Conservation (phyloP, 1,139 yeast species). For the Ogataea hybrid region DNA sequence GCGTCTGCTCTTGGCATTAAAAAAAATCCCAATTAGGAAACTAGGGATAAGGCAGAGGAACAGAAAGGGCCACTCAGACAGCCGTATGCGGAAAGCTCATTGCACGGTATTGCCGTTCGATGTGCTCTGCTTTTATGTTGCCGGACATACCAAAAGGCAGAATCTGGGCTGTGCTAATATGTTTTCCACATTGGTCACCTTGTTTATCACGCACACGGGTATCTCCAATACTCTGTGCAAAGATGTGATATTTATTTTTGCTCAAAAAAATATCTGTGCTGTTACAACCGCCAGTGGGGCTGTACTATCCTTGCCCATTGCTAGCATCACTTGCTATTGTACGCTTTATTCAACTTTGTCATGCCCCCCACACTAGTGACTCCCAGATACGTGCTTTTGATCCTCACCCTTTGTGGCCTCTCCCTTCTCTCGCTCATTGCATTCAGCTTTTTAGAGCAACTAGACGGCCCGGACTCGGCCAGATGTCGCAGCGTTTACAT, state of each 20-base stretch:
- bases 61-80: neutral
- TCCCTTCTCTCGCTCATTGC: slow-evolving; percentile 20
- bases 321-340: slow-evolving; percentile 10
- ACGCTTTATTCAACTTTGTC: neutral
- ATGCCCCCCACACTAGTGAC: slow-evolving; percentile 16
- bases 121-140: neutral
- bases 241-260: slow-evolving; percentile 6
- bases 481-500: slow-evolving; percentile 60
- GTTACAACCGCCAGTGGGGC: slow-evolving; percentile 13
- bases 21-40: slow-evolving; percentile 6
- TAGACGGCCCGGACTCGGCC: slow-evolving; percentile 31
- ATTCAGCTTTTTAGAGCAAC: slow-evolving; percentile 24
- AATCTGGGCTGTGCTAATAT: neutral
- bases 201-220: too few relatives aligned
- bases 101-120: neutral
- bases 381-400: slow-evolving; percentile 14
- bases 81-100: neutral
- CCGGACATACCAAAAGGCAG: neutral
- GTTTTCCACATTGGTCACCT: neutral
- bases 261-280: slow-evolving; percentile 9
- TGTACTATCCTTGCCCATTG: slow-evolving; percentile 10
- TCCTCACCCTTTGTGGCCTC: slow-evolving; percentile 21
- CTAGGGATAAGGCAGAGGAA: slow-evolving; percentile 1
- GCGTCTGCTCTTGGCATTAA: slow-evolving; percentile 4
- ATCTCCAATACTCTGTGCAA: slow-evolving; percentile 1